Evolutionary conservation across 2,329 filamentous ascomycete genomes (phyloP), one percentile per base, ranked within the genome.

Genomic region (Pseudogymnoascus pannorum): DNA sequence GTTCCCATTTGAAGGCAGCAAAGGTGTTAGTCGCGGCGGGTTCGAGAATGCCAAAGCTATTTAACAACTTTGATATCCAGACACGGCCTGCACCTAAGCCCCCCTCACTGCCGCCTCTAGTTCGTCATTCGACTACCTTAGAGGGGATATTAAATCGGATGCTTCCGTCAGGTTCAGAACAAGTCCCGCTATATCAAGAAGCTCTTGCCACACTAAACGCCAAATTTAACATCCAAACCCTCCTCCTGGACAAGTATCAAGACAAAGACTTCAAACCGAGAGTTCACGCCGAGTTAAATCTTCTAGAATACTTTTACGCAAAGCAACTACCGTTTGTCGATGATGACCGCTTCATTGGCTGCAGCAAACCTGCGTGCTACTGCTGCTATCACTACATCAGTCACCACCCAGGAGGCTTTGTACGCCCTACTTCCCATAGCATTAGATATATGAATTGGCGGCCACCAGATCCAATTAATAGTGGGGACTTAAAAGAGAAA

Each of bases 401-500:
- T 16, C 36, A 67, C 59, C 70, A 72, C 59, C 71, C 70, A 35
- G 70, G 66, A 11, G 65, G 64, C 11, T 65, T 72, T 54, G 66
- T 68, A 35, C 57, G 62, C 26, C 70, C 68, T 20, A 20, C 62
- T 24, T 70, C 64, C 60, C 70, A 72, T 59, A 59, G 62, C n/a
- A 72, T 70, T 38, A 63, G 70, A 24, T 72, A 68, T 64, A 62
- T 67, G 20, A 70, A 66, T 61, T 73, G 70, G 71, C 61, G 66
- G 14, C 65, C 69, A 12, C 70, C 69, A 18, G 64, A 64, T 61
- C 59, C 66, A 33, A 24, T 65, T n/a, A 24, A 64, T 33, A 31
- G 61, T 40, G n/a, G 59, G 40, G 57, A 59, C 14, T 33, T 11
- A 33, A 33, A 33, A 35, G 62, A 63, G 48, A 59, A 65, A 57